phyloP scores from a whole-genome alignment of 305 asterid genomes.

The Plantago lanceolata region DNA sequence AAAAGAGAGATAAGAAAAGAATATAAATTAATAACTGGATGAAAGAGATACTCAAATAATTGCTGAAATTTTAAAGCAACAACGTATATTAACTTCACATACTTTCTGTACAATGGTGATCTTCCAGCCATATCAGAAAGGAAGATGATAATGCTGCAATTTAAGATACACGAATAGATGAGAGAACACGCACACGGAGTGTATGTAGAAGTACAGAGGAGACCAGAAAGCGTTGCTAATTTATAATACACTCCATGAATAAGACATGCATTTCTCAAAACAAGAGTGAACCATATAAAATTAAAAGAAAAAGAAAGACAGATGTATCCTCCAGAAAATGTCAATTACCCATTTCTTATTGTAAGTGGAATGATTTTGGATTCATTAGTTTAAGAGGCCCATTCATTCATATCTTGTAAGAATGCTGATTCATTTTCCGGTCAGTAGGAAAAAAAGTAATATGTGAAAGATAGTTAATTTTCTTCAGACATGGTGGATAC shows the following conservation, averaged over 20 bases:
- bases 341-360: constrained; percentile 6
- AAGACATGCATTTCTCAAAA: constrained; percentile 2
- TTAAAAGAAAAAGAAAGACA: neutral
- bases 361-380: neutral
- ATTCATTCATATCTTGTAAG: neutral
- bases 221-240: constrained; percentile 5
- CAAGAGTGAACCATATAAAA: neutral
- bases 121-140: constrained; percentile 95
- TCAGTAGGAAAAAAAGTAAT: neutral
- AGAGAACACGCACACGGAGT: constrained; percentile 23
- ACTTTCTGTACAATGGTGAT: constrained; percentile 91
- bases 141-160: constrained; percentile 80
- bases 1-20: constrained; percentile 24
- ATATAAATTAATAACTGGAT: constrained; percentile 16
- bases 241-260: constrained; percentile 15
- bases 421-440: neutral
- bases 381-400: neutral
- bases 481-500: neutral
- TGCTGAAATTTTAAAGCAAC: constrained; percentile 15
- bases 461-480: neutral
- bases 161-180: constrained; percentile 29
- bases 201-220: neutral
- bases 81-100: constrained; percentile 35
- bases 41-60: constrained; percentile 22
- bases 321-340: constrained; percentile 9